These are phyloP conservation scores for Onygenales sp. DNA, from an alignment of 2,329 filamentous ascomycete genomes.

Conservation along the genomic window DNA sequence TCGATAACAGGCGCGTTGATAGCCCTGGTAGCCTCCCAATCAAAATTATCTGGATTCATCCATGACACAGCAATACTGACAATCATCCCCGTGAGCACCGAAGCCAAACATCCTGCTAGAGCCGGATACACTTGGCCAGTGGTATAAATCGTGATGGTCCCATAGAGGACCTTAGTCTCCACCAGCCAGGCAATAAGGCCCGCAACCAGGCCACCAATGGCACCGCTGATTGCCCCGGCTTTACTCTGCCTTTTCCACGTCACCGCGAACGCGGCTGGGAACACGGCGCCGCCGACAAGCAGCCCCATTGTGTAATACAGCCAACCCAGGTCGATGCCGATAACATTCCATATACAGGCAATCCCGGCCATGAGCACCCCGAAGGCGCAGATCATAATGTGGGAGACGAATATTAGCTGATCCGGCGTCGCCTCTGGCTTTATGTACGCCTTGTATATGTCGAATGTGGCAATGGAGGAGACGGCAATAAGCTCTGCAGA, in stretches of 20 bases:
- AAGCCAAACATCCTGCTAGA: too few relatives aligned
- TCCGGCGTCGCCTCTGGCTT: constrained; percentile 66
- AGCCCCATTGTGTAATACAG: constrained; percentile 86
- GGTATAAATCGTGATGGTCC: constrained; percentile 58
- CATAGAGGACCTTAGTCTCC: constrained; percentile 60
- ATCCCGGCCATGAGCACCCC: constrained; percentile 69
- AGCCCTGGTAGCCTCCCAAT: too few relatives aligned
- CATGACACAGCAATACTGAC: constrained; percentile 21
- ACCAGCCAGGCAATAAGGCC: constrained; percentile 70
- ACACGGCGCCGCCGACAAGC: constrained; percentile 75
- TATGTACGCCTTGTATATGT: constrained; percentile 80
- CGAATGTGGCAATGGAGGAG: constrained; percentile 80
- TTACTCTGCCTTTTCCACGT: constrained; percentile 73
- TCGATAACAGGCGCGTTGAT: constrained; percentile 66
- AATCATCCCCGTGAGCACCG: too few relatives aligned
- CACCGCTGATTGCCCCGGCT: constrained; percentile 60
- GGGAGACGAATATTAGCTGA: constrained; percentile 69
- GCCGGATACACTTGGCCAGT: constrained; percentile 44
- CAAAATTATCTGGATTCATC: constrained; percentile 40
- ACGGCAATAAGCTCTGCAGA: constrained; percentile 80
- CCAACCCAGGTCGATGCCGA: constrained; percentile 77
- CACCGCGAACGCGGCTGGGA: constrained; percentile 71
- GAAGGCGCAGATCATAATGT: constrained; percentile 63
- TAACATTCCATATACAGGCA: constrained; percentile 63
- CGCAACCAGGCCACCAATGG: constrained; percentile 58